Percentiles rank a stretch among this genome's conserved stretches.
Evolutionary conservation across 805 yeast species (phyloP).

Genomic region (Suhomyces prunicola): DNA sequence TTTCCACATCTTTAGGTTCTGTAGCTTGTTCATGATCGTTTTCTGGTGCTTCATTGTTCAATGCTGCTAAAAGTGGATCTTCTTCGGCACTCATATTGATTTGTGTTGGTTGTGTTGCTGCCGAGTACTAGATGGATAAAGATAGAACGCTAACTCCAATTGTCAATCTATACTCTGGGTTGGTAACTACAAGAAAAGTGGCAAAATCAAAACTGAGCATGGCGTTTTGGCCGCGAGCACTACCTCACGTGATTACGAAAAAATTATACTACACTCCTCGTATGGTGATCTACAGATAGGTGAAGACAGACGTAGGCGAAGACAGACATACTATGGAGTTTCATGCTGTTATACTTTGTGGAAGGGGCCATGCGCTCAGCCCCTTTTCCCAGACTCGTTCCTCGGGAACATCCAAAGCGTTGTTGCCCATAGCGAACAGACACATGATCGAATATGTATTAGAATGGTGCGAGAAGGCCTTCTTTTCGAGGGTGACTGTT

Average conservation of each 20-base stretch:
- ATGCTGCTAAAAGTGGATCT: constrained; percentile 75
- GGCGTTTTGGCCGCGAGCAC: neutral
- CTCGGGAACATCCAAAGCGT: constrained; percentile 75
- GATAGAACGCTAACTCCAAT: neutral
- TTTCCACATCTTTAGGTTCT: constrained; percentile 57
- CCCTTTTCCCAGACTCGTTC: constrained; percentile 68
- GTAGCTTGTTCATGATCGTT: constrained; percentile 12
- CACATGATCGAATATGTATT: constrained; percentile 86
- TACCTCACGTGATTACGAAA: neutral
- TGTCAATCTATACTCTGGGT: neutral
- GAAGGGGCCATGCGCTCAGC: constrained; percentile 67
- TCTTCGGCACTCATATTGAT: constrained; percentile 51
- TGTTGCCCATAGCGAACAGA: constrained; percentile 83
- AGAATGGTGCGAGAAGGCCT: constrained; percentile 90
- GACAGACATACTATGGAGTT: constrained; percentile 62
- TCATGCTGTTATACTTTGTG: constrained; percentile 88
- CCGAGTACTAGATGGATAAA: neutral
- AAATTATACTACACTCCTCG: neutral
- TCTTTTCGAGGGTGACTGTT: constrained; percentile 66
- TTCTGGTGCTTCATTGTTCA: constrained; percentile 36
- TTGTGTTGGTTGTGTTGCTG: neutral
- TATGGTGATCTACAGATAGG: neutral
- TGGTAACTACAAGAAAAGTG: neutral
- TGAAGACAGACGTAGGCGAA: neutral
- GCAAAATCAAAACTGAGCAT: neutral